phyloP scores from a whole-genome alignment of 2,329 filamentous ascomycete species.

The Colletotrichum salicis region DNA sequence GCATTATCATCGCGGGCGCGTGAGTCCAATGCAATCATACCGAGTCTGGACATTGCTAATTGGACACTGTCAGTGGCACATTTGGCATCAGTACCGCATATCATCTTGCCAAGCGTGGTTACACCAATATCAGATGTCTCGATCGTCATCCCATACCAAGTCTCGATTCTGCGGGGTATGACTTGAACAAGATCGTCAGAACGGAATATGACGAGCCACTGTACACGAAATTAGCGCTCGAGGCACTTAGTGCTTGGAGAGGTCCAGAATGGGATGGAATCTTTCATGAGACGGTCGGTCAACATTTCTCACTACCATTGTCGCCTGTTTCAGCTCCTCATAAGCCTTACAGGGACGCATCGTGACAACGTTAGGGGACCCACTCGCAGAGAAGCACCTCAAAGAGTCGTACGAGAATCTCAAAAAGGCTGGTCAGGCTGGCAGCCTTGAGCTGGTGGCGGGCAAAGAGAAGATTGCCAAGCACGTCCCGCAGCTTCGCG shows the following conservation, averaged over 20 bases:
- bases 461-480: conserved; percentile 24
- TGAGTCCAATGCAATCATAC: neutral
- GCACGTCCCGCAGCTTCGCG: conserved; percentile 23
- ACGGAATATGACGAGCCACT: conserved; percentile 31
- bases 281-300: conserved; percentile 35
- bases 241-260: conserved; percentile 34
- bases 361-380: conserved; percentile 28
- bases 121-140: conserved; percentile 33
- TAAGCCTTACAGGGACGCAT: conserved; percentile 29
- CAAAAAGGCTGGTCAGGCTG: conserved; percentile 11
- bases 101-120: conserved; percentile 34
- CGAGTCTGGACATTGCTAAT: too few relatives aligned
- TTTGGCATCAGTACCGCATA: conserved; percentile 32
- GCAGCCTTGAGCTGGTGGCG: conserved; percentile 13
- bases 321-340: neutral
- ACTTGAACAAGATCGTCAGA: conserved; percentile 33
- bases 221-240: conserved; percentile 13
- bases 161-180: conserved; percentile 35
- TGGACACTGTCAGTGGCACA: neutral
- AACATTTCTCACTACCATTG: neutral
- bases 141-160: conserved; percentile 31
- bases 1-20: conserved; percentile 36
- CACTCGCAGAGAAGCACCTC: conserved; percentile 25
- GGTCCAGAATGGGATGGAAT: conserved; percentile 25
- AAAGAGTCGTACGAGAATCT: conserved; percentile 31